Conservation (phyloP, 2,329 filamentous ascomycete genomes). For the Aspergillus uvarum region DNA sequence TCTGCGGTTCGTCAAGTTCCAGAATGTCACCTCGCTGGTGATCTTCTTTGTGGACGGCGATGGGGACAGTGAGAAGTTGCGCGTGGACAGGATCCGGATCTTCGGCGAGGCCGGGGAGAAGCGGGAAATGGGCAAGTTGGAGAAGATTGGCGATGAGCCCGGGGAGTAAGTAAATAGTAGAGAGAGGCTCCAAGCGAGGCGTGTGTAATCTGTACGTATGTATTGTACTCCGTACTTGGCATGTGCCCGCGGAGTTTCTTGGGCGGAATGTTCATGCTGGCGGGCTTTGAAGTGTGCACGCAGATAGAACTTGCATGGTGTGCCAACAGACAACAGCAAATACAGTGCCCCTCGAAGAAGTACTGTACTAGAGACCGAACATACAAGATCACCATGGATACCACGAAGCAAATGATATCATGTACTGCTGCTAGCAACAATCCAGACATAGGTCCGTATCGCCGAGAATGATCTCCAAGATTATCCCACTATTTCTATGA, state of each 20-base stretch:
- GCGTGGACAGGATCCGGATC: conserved; percentile 62
- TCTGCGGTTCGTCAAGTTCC: conserved; percentile 94
- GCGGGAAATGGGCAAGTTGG: conserved; percentile 87
- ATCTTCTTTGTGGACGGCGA: conserved; percentile 88
- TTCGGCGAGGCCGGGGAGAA: conserved; percentile 91
- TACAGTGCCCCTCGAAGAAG: background rate
- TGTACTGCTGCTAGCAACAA: too few species aligned
- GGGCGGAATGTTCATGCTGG: background rate
- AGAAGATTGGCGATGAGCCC: conserved; percentile 82
- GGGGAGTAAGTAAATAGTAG: conserved; percentile 51
- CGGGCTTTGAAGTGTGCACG: background rate
- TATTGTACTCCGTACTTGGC: background rate
- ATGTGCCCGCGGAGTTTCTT: background rate
- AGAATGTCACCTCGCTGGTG: conserved; percentile 83
- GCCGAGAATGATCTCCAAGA: too few species aligned
- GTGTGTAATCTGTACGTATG: background rate
- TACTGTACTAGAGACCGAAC: background rate
- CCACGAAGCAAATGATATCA: too few species aligned
- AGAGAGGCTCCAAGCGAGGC: background rate
- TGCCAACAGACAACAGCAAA: background rate
- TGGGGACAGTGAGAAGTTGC: conserved; percentile 77
- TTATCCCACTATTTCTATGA: background rate
- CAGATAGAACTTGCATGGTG: background rate
- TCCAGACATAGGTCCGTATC: too few species aligned
- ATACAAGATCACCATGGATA: background rate